Evolutionary conservation across 768 basidiomycete genomes (phyloP), one percentile per base, ranked within the genome.

Genomic region (Rhizopogon vesiculosus): DNA sequence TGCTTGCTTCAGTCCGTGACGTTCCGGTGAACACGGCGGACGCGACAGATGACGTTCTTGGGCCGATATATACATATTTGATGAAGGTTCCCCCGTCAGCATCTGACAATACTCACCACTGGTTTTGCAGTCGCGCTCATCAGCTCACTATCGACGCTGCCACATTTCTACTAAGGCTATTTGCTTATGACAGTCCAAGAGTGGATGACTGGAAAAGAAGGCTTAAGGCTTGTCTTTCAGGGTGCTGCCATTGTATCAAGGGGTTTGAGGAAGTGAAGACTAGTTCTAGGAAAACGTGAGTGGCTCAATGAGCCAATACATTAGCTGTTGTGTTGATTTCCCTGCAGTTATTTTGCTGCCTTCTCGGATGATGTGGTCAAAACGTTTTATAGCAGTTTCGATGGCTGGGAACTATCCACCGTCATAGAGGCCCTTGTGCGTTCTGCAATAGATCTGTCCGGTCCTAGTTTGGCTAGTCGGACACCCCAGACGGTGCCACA

Each of bases 131-230:
- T 29, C 77, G 78, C 39, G 86, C 85, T 3, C 72, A 80, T 33
- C 66, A 76, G 8, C 72, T 81, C 35, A 84, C 81, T 0, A 68
- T 78, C 8, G 86, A 83, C 56, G 82, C 86, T 2, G 91, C 94
- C 0, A 85, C 84, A 0, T 97, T 94, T 71, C 78, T 91, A 48
- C 74, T 96, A 39, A 82, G 93, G 50, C 70, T 97, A 40, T 86
- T 89, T 66, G 93, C 93, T 9, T 97, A 92, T 62, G 72, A 79
- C 51, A 79, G 81, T 49, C 69, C 74, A 0, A 73, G 74, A 31
- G 86, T 90, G 3, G 75, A 78, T 2, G 67, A 72, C 40, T 95
- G 91, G 91, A 83, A 84, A 68, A 67, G 66, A 16, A 77, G 73
- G 56, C 66, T 91, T 51, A 72, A 76, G 51, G 63, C 64, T 1